phyloP scores from a whole-genome alignment of 2,329 filamentous ascomycete genomes.

The Trichoderma sp. region DNA sequence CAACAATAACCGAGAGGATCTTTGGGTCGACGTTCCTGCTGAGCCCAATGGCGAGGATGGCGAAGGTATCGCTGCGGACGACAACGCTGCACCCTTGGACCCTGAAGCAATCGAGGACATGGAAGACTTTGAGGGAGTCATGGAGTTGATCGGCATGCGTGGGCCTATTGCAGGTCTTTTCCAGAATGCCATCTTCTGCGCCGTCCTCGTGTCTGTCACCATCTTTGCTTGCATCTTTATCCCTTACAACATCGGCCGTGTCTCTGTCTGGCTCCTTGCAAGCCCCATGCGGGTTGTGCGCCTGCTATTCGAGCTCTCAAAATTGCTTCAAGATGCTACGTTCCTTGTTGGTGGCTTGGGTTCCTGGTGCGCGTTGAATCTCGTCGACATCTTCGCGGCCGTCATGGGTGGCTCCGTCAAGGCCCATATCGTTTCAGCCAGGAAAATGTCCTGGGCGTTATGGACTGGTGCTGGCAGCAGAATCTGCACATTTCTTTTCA shows the following conservation, averaged over 20 bases:
- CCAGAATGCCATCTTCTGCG: conserved; percentile 94
- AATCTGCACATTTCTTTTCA: conserved; percentile 54
- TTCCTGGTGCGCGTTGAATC: conserved; percentile 49
- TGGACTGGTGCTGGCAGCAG: conserved; percentile 51
- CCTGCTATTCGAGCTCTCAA: conserved; percentile 73
- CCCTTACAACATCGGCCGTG: conserved; percentile 88
- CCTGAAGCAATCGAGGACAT: conserved; percentile 78
- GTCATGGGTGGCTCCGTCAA: conserved; percentile 41
- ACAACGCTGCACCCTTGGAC: conserved; percentile 67
- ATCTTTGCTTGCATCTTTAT: conserved; percentile 85
- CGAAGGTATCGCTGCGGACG: conserved; percentile 47
- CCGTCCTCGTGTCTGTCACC: conserved; percentile 84
- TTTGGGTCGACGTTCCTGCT: conserved; percentile 34
- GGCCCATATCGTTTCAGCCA: conserved; percentile 39
- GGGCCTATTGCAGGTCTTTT: conserved; percentile 87
- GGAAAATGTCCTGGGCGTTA: conserved; percentile 49
- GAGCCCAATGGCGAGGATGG: conserved; percentile 43
- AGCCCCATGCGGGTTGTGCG: conserved; percentile 78
- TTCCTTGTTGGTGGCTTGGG: conserved; percentile 66
- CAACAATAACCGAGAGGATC: conserved; percentile 59
- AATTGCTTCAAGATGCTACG: conserved; percentile 74
- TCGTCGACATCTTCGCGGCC: conserved; percentile 45
- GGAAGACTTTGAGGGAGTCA: conserved; percentile 93
- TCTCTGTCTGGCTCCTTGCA: conserved; percentile 77
- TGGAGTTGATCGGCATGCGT: conserved; percentile 96